These are phyloP conservation scores for Xylaria palmicola DNA, from an alignment of 495 filamentous ascomycete species.

Conservation along the genomic window DNA sequence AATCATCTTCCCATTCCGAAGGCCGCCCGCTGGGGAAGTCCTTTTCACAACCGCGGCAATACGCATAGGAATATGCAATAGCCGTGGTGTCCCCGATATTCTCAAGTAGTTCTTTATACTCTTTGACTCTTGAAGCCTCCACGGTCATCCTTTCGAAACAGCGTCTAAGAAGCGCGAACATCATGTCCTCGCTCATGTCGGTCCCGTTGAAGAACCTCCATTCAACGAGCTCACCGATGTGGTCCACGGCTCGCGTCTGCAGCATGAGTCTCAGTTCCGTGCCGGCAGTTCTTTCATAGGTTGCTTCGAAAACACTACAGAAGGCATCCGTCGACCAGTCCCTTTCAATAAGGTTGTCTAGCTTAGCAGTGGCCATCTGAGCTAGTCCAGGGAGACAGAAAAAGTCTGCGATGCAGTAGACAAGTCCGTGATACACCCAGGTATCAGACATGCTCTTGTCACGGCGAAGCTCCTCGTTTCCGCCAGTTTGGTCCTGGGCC, in stretches of 20 bases:
- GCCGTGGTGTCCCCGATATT: no score
- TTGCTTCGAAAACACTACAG: not conserved
- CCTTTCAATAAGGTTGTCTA: not conserved
- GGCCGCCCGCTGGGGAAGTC: no score
- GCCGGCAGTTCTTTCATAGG: not conserved
- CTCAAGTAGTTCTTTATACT: no score
- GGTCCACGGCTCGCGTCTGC: not conserved
- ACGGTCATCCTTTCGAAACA: not conserved
- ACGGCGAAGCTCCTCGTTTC: no score
- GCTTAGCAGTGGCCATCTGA: not conserved
- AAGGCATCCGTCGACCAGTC: not conserved
- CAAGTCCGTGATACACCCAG: not conserved
- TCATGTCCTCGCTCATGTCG: not conserved
- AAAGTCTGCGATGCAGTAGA: not conserved
- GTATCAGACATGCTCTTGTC: not conserved
- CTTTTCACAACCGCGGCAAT: no score
- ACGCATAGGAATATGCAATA: no score
- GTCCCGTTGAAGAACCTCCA: not conserved
- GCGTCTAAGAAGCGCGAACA: not conserved
- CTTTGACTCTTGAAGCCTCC: no score
- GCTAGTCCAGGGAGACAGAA: not conserved
- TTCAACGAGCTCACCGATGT: not conserved
- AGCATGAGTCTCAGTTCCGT: not conserved
- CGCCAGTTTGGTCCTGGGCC: no score
- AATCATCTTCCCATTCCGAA: no score